Conservation (phyloP, 176 grass and related monocot genomes). For the Aegilops speltoides region DNA sequence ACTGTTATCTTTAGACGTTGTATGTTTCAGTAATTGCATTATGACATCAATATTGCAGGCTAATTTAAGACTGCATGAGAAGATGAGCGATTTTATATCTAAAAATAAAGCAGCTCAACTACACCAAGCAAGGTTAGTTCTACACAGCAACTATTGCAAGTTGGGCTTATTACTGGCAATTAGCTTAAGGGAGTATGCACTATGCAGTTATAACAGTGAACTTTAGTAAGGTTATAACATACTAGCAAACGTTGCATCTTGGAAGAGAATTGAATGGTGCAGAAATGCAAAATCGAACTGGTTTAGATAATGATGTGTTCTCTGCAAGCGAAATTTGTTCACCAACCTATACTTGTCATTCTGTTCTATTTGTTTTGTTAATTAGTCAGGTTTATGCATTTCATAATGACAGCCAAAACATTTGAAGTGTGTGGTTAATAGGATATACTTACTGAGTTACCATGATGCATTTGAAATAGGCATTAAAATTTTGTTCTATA, state of each 20-base stretch:
- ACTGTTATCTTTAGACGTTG: slow-evolving; percentile 7
- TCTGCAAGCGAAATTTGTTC: background rate
- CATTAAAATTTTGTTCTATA: background rate
- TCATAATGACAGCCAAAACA: slow-evolving; percentile 9
- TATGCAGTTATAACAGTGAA: background rate
- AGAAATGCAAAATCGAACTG: slow-evolving; percentile 9
- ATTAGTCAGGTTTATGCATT: background rate
- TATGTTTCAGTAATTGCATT: background rate
- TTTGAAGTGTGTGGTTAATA: background rate
- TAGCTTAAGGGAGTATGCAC: background rate
- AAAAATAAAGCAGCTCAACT: slow-evolving; percentile 95
- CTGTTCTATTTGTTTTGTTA: background rate
- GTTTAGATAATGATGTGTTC: background rate
- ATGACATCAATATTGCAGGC: slow-evolving; percentile 46
- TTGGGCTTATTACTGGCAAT: background rate
- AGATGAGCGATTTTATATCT: slow-evolving; percentile 82
- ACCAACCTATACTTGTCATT: background rate
- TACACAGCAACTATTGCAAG: background rate
- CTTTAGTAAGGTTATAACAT: background rate
- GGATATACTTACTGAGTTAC: background rate
- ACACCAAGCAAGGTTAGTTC: slow-evolving; percentile 61
- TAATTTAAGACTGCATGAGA: slow-evolving; percentile 76
- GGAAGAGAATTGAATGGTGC: background rate
- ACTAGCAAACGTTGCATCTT: background rate
- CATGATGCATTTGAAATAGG: background rate